Base-by-base conservation (phyloP, 352 stramenopile species). In the Phytophthora megakarya region DNA sequence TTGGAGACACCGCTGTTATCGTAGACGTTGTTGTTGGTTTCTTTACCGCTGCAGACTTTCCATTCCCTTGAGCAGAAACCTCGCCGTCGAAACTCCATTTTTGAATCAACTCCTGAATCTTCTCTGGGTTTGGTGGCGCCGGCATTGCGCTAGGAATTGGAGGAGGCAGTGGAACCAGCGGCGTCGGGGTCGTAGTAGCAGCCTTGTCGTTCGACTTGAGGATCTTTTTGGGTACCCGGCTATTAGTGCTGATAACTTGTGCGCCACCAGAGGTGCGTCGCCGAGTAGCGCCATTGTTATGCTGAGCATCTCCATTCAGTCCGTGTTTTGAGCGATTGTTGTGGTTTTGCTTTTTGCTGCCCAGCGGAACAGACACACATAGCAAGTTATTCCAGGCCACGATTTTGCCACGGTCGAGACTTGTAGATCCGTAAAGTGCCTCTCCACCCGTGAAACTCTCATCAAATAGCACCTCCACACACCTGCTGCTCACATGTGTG, bases 401-500 rank as follows among this genome's bases (percentile, higher is more conserved):
- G 23, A 99, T 89, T 70, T 98, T 98, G 32, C 96, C 97, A 30
- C 97, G 84, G 42, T 99, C 98, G 23, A 98, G 93, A 13, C 85
- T 97, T 60, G 91, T 98, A 12, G 89, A 87, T 23, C 97, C 97
- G 55, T 99, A 97, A 1, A 99, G 76, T 18, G 82, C 92, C 32
- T 96, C 95, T 8, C 97, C 97, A 51, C 97, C 98, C 13, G 98
- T 98, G 59, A 99, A 99, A 42, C 97, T 93, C 72, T 93, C 79
- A 61, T 96, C 89, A 60, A 99, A 98, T 5, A 99, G 86, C 28
- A 99, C 94, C 71, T 99, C 98, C 12, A 99, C 97, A 67, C 95
- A 99, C 49, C 90, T 95, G 56, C 89, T 98, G 53, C 87, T 92
- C 61, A 98, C 85, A 72, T 99, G 97, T 15, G 97, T 98, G 5